Evolutionary conservation across 306 rosid genomes (phyloP).

Genomic region (Sphenostylis stenocarpa): DNA sequence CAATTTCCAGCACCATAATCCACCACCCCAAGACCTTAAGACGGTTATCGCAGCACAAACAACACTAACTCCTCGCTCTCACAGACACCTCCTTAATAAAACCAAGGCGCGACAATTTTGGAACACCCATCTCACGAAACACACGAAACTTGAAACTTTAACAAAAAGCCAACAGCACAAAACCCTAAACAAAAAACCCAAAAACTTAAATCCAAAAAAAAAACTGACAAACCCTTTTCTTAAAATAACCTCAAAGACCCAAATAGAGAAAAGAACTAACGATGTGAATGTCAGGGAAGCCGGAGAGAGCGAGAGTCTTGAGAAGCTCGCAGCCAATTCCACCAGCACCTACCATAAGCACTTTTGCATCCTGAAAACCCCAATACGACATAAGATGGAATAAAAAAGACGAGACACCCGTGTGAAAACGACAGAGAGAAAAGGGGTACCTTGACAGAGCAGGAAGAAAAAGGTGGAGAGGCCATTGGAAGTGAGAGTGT

Average conservation of each 20-base stretch:
- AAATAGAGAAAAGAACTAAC: slow-evolving; percentile 43
- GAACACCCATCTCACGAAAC: slow-evolving; percentile 19
- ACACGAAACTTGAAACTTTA: neutral
- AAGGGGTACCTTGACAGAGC: slow-evolving; percentile 52
- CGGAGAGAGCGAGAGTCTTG: slow-evolving; percentile 95
- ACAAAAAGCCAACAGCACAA: slow-evolving; percentile 30
- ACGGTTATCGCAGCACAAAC: neutral
- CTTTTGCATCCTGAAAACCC: slow-evolving; percentile 67
- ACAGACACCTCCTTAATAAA: slow-evolving; percentile 1
- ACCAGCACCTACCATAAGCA: slow-evolving; percentile 99
- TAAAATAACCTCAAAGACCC: neutral
- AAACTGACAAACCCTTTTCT: neutral
- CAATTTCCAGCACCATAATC: neutral
- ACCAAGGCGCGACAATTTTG: neutral
- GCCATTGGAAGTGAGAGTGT: slow-evolving; percentile 57
- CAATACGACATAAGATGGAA: neutral
- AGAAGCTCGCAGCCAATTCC: slow-evolving; percentile 99
- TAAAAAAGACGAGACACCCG: neutral
- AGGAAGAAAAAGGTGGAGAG: slow-evolving; percentile 47
- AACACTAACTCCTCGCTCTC: slow-evolving; percentile 19
- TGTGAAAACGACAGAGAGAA: neutral
- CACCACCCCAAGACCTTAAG: neutral
- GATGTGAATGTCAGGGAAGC: slow-evolving; percentile 90
- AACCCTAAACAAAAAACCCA: slow-evolving; percentile 38
- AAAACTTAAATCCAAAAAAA: neutral